These are phyloP conservation scores for Dittrichia graveolens DNA, from an alignment of 129 eudicot genomes.

Conservation along the genomic window DNA sequence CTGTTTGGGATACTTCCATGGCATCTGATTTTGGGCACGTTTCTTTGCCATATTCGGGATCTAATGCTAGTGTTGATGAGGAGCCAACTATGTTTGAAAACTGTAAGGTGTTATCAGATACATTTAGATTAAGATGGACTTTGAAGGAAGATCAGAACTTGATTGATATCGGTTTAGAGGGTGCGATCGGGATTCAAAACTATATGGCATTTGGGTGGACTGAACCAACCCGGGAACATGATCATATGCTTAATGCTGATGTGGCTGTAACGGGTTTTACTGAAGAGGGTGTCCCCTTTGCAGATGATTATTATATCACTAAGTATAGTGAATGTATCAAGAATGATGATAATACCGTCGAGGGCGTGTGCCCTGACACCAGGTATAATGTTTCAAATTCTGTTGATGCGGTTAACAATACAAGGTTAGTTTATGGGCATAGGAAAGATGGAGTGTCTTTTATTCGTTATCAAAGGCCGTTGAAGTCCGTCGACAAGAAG, in stretches of 20 bases:
- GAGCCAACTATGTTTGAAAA: conserved; percentile 81
- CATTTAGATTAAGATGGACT: conserved; percentile 80
- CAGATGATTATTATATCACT: conserved; percentile 81
- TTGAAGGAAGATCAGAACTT: conserved; percentile 50
- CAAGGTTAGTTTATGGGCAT: conserved; percentile 70
- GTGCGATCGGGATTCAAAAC: conserved; percentile 70
- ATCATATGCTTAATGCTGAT: conserved; percentile 78
- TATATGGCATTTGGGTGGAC: conserved; percentile 99
- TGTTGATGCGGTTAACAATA: conserved; percentile 53
- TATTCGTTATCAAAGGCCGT: conserved; percentile 65
- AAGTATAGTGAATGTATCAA: conserved; percentile 77
- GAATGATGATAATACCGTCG: conserved; percentile 42
- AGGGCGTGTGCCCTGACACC: conserved; percentile 89
- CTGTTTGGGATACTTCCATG: conserved; percentile 76
- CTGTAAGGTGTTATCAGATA: conserved; percentile 65
- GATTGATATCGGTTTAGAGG: conserved; percentile 91
- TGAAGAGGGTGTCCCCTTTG: conserved; percentile 79
- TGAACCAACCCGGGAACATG: conserved; percentile 52
- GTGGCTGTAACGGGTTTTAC: conserved; percentile 79
- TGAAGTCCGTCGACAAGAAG: conserved; percentile 59
- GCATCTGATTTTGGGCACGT: conserved; percentile 90
- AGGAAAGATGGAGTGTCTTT: conserved; percentile 92
- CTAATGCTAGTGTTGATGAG: conserved; percentile 15
- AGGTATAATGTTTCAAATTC: conserved; percentile 47
- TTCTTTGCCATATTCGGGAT: conserved; percentile 27